Evolutionary conservation across 495 filamentous ascomycete genomes (phyloP).

Genomic region (Acidiella bohemica): DNA sequence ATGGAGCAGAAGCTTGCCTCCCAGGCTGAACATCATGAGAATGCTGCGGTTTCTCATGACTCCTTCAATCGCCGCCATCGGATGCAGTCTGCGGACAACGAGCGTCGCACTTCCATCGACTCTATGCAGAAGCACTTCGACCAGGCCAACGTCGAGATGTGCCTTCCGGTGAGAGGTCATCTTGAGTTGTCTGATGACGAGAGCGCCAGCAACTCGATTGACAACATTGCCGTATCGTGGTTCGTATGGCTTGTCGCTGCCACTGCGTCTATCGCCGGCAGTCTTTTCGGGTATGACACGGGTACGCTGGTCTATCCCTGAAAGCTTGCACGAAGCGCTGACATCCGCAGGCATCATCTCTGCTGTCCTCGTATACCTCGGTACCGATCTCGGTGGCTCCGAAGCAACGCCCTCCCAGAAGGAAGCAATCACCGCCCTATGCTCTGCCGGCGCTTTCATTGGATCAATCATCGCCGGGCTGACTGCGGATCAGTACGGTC

Average conservation of each 20-base stretch:
- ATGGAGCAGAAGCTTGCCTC: not conserved
- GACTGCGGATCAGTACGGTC: conserved; percentile 37
- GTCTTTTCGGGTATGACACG: conserved; percentile 34
- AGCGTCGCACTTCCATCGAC: conserved; percentile 3
- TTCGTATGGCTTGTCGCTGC: conserved; percentile 13
- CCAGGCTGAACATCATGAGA: not conserved
- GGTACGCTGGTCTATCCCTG: no score
- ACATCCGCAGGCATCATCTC: no score
- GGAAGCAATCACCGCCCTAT: conserved; percentile 37
- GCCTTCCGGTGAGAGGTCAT: no score
- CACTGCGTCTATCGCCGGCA: conserved; percentile 12
- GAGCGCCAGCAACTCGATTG: not conserved
- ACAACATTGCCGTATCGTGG: conserved; percentile 3
- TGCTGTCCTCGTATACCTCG: conserved; percentile 34
- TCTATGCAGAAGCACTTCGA: conserved; percentile 5
- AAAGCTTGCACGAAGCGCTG: no score
- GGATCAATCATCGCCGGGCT: conserved; percentile 38
- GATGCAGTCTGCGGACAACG: no score
- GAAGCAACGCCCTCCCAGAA: conserved; percentile 29
- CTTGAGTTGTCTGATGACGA: conserved; percentile 4
- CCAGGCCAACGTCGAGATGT: conserved; percentile 1
- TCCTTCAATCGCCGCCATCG: not conserved
- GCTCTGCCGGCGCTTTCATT: conserved; percentile 37
- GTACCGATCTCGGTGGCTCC: conserved; percentile 23
- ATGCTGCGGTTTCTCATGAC: not conserved